Percentiles rank a stretch among this genome's conserved stretches.
Evolutionary conservation across 192 early-diverging fungal genomes (phyloP).

Genomic region (Backusella westeae): DNA sequence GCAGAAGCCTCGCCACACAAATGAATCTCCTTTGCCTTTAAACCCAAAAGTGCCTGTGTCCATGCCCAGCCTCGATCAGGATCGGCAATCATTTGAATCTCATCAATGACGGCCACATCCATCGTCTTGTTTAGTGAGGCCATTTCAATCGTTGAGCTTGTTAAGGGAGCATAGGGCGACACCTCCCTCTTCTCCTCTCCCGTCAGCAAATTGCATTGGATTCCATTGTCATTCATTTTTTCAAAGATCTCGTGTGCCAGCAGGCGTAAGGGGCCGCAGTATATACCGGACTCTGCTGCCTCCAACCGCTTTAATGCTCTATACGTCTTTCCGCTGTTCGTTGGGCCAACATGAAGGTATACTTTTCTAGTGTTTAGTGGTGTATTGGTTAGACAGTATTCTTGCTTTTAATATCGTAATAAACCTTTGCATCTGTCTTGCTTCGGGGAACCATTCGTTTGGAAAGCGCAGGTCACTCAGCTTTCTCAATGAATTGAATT

Average conservation of each 20-base stretch:
- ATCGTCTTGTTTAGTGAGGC: conserved; percentile 49
- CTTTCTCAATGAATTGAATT: conserved; percentile 50
- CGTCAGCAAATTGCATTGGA: conserved; percentile 82
- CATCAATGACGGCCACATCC: conserved; percentile 92
- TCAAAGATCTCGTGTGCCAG: conserved; percentile 93
- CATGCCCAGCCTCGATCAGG: conserved; percentile 90
- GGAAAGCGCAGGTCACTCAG: conserved; percentile 79
- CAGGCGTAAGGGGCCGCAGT: conserved; percentile 88
- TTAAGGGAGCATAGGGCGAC: conserved; percentile 43
- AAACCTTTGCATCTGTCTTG: conserved; percentile 74
- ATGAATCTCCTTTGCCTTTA: conserved; percentile 85
- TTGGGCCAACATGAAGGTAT: conserved; percentile 93
- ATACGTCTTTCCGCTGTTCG: conserved; percentile 97
- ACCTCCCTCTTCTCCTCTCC: conserved; percentile 82
- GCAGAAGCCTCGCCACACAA: conserved; percentile 92
- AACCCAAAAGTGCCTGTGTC: conserved; percentile 80
- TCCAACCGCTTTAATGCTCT: conserved; percentile 76
- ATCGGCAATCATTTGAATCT: conserved; percentile 97
- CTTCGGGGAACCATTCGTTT: conserved; percentile 72
- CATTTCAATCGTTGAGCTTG: conserved; percentile 92
- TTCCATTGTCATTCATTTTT: conserved; percentile 72
- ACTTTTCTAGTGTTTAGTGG: conserved; percentile 57
- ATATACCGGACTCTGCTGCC: conserved; percentile 62
- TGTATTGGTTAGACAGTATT: not conserved
- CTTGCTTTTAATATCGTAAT: not conserved